These are phyloP conservation scores for Scheffersomyces illinoinensis DNA, from an alignment of 1,139 yeast genomes.

Conservation along the genomic window DNA sequence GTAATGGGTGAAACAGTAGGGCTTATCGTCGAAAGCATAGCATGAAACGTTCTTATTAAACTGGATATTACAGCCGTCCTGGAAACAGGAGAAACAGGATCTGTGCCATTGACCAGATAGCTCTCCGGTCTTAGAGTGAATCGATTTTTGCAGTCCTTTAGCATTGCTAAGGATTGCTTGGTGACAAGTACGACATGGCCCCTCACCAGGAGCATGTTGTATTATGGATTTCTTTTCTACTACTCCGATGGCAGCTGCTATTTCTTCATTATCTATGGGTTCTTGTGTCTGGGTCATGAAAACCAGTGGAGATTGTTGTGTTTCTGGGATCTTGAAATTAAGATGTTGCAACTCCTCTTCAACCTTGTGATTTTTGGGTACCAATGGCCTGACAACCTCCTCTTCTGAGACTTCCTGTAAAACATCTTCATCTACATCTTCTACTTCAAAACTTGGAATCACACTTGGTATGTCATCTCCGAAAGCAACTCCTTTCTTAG, in stretches of 20 bases:
- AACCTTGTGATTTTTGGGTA: conserved; percentile 32
- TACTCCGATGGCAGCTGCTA: conserved; percentile 27
- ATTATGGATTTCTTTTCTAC: conserved; percentile 20
- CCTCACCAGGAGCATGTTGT: conserved; percentile 60
- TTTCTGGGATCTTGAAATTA: conserved; percentile 19
- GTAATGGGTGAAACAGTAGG: conserved; percentile 82
- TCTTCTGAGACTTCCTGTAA: conserved; percentile 3
- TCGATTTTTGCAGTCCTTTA: conserved; percentile 41
- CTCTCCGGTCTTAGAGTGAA: conserved; percentile 81
- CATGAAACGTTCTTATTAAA: conserved; percentile 69
- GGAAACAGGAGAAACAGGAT: conserved; percentile 71
- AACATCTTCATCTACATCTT: neutral
- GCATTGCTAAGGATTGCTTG: conserved; percentile 47
- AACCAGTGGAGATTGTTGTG: conserved; percentile 3
- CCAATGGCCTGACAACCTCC: conserved; percentile 24
- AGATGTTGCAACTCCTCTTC: conserved; percentile 31
- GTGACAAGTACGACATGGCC: conserved; percentile 72
- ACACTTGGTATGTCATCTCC: neutral
- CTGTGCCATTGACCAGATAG: conserved; percentile 95
- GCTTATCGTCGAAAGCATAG: conserved; percentile 75
- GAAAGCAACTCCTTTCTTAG: neutral
- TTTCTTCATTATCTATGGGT: neutral
- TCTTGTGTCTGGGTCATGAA: neutral
- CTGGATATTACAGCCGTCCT: conserved; percentile 48
- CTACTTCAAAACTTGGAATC: neutral